Conservation (phyloP, 2,329 filamentous ascomycete genomes). For the Thermothelomyces thermophilus region DNA sequence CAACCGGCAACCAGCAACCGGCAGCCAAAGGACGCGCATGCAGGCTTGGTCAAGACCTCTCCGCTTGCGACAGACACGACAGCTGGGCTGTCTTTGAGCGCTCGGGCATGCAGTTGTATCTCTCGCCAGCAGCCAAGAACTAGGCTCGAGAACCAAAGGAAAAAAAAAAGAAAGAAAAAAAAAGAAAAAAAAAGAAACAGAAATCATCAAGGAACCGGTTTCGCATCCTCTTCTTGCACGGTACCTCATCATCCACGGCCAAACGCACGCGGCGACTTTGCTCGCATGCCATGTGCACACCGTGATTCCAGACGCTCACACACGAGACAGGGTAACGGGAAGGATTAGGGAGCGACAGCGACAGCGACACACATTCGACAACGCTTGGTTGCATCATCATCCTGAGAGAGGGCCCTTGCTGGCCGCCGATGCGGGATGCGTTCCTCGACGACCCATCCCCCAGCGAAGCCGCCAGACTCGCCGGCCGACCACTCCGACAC, state of each 20-base stretch:
- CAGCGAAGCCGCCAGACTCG: slow-evolving; percentile 58
- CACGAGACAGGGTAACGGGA: neutral
- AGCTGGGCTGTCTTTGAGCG: no score
- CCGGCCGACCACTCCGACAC: slow-evolving; percentile 66
- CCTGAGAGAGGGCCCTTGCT: neutral
- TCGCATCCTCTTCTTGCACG: no score
- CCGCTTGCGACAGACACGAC: neutral
- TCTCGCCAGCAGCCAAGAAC: neutral
- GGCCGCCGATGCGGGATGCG: slow-evolving; percentile 42
- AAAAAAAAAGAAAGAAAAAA: no score
- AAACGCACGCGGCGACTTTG: neutral
- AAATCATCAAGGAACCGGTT: no score
- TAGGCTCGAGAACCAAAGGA: no score
- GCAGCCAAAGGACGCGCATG: neutral
- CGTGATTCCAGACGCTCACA: slow-evolving; percentile 3
- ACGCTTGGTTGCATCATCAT: neutral
- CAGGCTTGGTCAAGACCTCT: neutral
- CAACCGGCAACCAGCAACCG: neutral
- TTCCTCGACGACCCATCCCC: slow-evolving; percentile 45
- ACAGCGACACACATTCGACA: neutral
- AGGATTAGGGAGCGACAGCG: neutral
- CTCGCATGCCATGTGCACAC: slow-evolving; percentile 8
- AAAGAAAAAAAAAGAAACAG: no score
- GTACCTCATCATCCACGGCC: neutral
- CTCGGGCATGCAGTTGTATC: neutral